phyloP scores from a whole-genome alignment of 2,329 filamentous ascomycete genomes.

The Mycocentrospora acerina region DNA sequence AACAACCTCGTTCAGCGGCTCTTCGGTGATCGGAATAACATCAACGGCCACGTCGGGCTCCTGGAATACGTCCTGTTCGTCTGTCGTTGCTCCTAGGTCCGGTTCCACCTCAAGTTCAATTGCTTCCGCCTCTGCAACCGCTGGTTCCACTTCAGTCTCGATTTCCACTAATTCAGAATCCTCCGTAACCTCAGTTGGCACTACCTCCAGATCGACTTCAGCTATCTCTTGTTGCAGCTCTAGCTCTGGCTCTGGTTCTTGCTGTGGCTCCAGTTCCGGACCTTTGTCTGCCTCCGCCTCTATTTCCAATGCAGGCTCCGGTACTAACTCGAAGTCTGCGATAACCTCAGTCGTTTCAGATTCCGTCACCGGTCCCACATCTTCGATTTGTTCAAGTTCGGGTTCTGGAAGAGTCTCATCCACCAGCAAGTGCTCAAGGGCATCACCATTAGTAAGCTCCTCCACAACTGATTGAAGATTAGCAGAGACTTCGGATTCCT shows the following conservation, averaged over 20 bases:
- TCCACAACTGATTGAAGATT: slow-evolving; percentile 3
- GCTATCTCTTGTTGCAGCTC: slow-evolving; percentile 1
- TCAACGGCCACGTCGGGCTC: neutral
- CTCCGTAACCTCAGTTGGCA: neutral
- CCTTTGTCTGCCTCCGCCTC: neutral
- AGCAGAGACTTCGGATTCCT: neutral
- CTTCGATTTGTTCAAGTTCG: neutral
- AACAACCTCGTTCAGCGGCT: too few relatives aligned
- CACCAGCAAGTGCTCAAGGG: neutral
- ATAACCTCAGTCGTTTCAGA: too few relatives aligned
- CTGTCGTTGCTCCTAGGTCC: neutral
- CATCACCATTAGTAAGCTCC: neutral
- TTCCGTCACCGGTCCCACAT: too few relatives aligned
- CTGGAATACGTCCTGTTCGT: neutral
- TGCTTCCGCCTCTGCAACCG: slow-evolving; percentile 1
- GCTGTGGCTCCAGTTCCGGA: neutral
- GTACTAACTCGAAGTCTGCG: too few relatives aligned
- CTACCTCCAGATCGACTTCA: neutral
- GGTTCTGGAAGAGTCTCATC: slow-evolving; percentile 4
- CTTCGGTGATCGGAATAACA: too few relatives aligned
- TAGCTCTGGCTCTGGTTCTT: slow-evolving; percentile 2
- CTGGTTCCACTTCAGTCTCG: neutral
- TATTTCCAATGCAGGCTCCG: too few relatives aligned
- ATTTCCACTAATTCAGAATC: neutral
- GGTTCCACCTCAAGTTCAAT: neutral